A percentile compares a stretch with the other conserved stretches of the same genome.
Evolutionary conservation across 78 protist species (phyloP).

Genomic region (Dictyostelium citrinum): DNA sequence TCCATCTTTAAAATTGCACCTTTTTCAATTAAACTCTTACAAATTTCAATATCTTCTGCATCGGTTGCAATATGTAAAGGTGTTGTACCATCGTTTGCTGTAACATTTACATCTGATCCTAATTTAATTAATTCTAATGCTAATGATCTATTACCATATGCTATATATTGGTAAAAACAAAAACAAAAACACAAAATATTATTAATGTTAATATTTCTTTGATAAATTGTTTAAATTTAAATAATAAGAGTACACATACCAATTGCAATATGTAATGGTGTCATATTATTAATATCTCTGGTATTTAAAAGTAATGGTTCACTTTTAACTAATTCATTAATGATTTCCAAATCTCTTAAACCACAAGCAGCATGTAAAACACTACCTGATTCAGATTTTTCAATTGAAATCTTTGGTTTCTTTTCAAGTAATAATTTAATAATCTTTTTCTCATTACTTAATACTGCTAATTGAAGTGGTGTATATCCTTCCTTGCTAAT

Average conservation of each 20-base stretch:
- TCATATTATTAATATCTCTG: slow-evolving; percentile 47
- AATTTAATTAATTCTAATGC: slow-evolving; percentile 57
- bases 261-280: slow-evolving; percentile 60
- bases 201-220: too few species aligned
- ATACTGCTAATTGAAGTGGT: slow-evolving; percentile 33
- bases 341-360: background rate
- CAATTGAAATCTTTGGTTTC: slow-evolving; percentile 16
- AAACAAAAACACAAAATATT: background rate
- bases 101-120: slow-evolving; percentile 56
- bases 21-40: slow-evolving; percentile 16
- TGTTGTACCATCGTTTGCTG: slow-evolving; percentile 36
- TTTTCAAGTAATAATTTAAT: slow-evolving; percentile 6
- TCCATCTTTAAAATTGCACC: slow-evolving; percentile 58
- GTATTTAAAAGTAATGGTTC: slow-evolving; percentile 33
- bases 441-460: slow-evolving; percentile 1
- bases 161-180: background rate
- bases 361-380: slow-evolving; percentile 44
- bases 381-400: slow-evolving; percentile 22
- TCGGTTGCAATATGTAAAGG: slow-evolving; percentile 57
- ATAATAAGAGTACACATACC: slow-evolving; percentile 1
- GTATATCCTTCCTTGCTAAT: slow-evolving; percentile 32
- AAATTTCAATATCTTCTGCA: slow-evolving; percentile 18
- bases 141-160: slow-evolving; percentile 43
- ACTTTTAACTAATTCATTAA: background rate
- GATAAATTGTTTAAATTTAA: too few species aligned